Evolutionary conservation across 2,329 filamentous ascomycete genomes (phyloP).

Genomic region (Talaromyces marneffei): DNA sequence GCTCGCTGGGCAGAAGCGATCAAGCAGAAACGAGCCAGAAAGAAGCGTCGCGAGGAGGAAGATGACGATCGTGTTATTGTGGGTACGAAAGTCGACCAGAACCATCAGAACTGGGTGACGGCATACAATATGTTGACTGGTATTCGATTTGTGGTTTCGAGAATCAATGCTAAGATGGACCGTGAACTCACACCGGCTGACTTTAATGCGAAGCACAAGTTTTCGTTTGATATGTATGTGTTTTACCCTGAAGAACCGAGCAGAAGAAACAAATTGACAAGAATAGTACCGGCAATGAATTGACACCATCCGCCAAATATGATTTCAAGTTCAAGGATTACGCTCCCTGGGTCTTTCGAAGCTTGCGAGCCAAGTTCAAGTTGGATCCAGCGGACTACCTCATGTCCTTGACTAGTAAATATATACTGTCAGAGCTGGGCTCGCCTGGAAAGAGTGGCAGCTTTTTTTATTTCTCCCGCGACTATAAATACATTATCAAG

Average conservation of each 20-base stretch:
- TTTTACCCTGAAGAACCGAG: conserved; percentile 15
- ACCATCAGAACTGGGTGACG: conserved; percentile 93
- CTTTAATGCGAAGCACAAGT: conserved; percentile 92
- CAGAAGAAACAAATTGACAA: conserved; percentile 8
- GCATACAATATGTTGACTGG: conserved; percentile 99
- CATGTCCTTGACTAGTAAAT: conserved; percentile 96
- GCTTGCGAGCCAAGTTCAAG: conserved; percentile 77
- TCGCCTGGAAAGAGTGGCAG: conserved; percentile 97
- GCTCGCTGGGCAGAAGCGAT: conserved; percentile 89
- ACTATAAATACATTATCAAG: conserved; percentile 99
- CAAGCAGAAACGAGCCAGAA: conserved; percentile 83
- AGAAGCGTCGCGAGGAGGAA: conserved; percentile 77
- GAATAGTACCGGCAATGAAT: conserved; percentile 80
- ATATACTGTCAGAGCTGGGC: conserved; percentile 93
- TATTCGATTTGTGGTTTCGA: conserved; percentile 91
- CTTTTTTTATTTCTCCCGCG: conserved; percentile 98
- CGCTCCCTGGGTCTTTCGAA: conserved; percentile 98
- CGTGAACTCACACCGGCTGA: conserved; percentile 83
- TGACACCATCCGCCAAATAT: conserved; percentile 97
- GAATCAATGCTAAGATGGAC: conserved; percentile 95
- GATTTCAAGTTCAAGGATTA: conserved; percentile 99
- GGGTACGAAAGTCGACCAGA: conserved; percentile 95
- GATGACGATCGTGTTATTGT: conserved; percentile 87
- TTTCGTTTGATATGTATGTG: conserved; percentile 93
- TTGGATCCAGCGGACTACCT: conserved; percentile 96